Conservation (phyloP, 169 alveolate genomes). For the Fabrea salina region DNA sequence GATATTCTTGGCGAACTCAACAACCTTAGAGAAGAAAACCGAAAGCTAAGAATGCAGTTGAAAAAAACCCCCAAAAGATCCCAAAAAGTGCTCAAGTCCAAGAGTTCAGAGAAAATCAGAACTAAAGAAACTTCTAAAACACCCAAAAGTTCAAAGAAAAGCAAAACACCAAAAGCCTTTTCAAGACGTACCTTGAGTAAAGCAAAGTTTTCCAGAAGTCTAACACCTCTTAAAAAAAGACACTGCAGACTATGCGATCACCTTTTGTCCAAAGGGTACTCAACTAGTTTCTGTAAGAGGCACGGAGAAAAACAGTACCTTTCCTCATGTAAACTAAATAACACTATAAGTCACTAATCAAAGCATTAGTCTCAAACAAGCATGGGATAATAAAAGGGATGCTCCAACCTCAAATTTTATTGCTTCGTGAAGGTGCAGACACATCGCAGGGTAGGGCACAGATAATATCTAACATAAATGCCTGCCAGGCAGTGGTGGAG, state of each 20-base stretch:
- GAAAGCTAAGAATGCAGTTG: neutral
- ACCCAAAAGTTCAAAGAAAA: neutral
- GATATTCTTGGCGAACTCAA: no score
- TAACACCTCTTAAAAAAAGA: neutral
- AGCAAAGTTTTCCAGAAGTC: neutral
- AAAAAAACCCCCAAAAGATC: neutral
- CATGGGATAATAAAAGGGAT: no score
- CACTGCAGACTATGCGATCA: constrained; percentile 25
- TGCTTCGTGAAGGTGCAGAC: constrained; percentile 96
- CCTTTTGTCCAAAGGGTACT: constrained; percentile 19
- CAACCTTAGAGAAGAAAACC: constrained; percentile 4
- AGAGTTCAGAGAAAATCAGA: neutral
- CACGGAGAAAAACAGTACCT: no score
- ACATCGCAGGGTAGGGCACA: constrained; percentile 95
- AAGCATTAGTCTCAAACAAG: no score
- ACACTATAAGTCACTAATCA: no score
- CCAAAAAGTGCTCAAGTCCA: neutral
- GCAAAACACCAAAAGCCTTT: neutral
- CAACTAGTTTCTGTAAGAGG: constrained; percentile 9
- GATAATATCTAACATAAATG: constrained; percentile 94
- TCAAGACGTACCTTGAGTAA: neutral
- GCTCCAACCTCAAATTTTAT: constrained; percentile 90
- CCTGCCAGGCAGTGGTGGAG: constrained; percentile 93
- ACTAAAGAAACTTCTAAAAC: neutral
- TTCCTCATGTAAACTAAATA: no score